A percentile compares a stretch with the other conserved stretches of the same genome.
These are phyloP conservation scores for Phaseolus coccineus DNA, from an alignment of 331 rosid species.

Conservation along the genomic window DNA sequence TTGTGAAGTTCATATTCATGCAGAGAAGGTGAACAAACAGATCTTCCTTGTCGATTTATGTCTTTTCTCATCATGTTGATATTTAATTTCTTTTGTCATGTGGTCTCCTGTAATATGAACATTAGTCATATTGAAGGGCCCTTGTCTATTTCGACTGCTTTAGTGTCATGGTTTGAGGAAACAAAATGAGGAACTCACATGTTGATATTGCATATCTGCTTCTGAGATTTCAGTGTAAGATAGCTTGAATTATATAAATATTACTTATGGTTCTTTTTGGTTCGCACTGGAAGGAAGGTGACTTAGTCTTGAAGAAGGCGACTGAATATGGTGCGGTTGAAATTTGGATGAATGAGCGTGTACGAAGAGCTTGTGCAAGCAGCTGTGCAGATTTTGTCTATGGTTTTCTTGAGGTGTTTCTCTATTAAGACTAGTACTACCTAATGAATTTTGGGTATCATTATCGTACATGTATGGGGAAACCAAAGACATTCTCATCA, in stretches of 20 bases:
- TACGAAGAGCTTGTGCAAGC: slow-evolving; percentile 89
- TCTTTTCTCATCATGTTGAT: background rate
- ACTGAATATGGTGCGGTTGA: slow-evolving; percentile 98
- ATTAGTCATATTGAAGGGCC: background rate
- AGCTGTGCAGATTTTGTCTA: slow-evolving; percentile 92
- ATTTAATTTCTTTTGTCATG: background rate
- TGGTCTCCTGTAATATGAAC: background rate
- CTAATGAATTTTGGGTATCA: slow-evolving; percentile 41
- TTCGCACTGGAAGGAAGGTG: slow-evolving; percentile 80
- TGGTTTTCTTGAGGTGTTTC: slow-evolving; percentile 92
- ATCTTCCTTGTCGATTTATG: background rate
- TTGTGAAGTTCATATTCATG: background rate
- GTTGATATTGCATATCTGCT: slow-evolving; percentile 31
- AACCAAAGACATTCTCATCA: slow-evolving; percentile 29
- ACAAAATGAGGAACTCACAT: slow-evolving; percentile 2
- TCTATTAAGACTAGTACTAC: slow-evolving; percentile 50
- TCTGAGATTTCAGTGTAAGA: slow-evolving; percentile 18
- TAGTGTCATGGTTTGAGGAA: background rate
- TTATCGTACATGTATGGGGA: slow-evolving; percentile 37
- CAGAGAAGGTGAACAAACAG: background rate
- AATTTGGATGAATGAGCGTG: slow-evolving; percentile 99
- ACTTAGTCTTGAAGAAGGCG: slow-evolving; percentile 90
- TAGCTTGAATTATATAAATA: slow-evolving; percentile 26
- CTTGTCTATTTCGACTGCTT: slow-evolving; percentile 16
- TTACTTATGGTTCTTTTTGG: slow-evolving; percentile 45